Evolutionary conservation across 164 flowering plant genomes (phyloP).

Genomic region (Liquidambar formosana): DNA sequence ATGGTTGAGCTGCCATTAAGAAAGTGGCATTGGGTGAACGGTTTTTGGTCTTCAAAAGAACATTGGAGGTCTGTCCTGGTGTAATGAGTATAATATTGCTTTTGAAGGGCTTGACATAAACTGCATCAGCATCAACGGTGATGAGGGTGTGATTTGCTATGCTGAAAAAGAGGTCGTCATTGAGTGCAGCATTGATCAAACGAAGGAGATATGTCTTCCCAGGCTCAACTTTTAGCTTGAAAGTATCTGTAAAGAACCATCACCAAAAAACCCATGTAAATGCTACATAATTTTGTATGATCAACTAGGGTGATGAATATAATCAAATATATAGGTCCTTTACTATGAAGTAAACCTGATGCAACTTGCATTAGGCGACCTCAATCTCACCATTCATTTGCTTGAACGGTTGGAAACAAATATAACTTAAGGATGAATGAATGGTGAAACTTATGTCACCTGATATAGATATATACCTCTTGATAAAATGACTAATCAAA

Average conservation of each 20-base stretch:
- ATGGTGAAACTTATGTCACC: too few species aligned
- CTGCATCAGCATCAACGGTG: slow-evolving; percentile 21
- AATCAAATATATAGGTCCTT: too few species aligned
- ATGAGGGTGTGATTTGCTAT: slow-evolving; percentile 28
- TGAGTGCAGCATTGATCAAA: slow-evolving; percentile 23
- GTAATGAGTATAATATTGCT: slow-evolving; percentile 17
- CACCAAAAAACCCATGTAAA: too few species aligned
- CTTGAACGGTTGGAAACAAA: too few species aligned
- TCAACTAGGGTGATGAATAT: too few species aligned
- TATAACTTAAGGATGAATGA: too few species aligned
- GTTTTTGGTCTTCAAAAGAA: slow-evolving; percentile 12
- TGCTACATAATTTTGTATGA: too few species aligned
- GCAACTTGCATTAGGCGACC: too few species aligned
- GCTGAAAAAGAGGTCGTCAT: slow-evolving; percentile 27
- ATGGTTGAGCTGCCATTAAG: slow-evolving; percentile 30
- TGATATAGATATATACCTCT: too few species aligned
- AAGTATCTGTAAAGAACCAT: slow-evolving; percentile 12
- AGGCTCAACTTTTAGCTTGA: slow-evolving; percentile 6
- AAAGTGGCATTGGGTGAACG: slow-evolving; percentile 13
- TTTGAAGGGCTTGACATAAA: slow-evolving; percentile 25
- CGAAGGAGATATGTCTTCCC: slow-evolving; percentile 18
- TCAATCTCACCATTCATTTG: too few species aligned
- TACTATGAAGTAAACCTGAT: too few species aligned
- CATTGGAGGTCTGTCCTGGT: slow-evolving; percentile 25
- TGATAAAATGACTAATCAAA: too few species aligned